Evolutionary conservation across 805 yeast species (phyloP), one percentile per base, ranked within the genome.

Genomic region (Candida chilensis): DNA sequence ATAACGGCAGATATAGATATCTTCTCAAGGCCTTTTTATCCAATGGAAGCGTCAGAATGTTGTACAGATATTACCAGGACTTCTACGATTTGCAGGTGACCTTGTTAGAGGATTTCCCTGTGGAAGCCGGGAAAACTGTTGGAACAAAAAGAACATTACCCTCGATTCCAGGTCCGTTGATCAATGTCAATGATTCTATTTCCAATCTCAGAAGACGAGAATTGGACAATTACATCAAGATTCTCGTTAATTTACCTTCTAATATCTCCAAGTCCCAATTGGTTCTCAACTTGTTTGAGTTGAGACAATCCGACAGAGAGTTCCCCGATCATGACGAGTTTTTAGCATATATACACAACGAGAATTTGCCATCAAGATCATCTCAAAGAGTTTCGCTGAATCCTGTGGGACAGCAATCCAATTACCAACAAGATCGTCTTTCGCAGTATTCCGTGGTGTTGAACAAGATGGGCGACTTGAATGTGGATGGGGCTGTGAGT

Each of bases 121-220:
- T 70, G 36, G 98, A 90, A 54, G 95, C 96, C 6, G 96, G 96
- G 10, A 77, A 85, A 41, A 78, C 75, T 27, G 79, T 77, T 32
- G 82, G 82, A 53, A 65, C 74, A 17, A 74, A 76, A 31, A 74
- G 98, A 39, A 78, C 82, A 18, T 66, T 92, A 34, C 98, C 98
- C 5, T 86, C 79, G 40, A 88, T 92, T 46, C 97, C 98, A 0
- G 98, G 97, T 1, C 99, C 98, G 3, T 67, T 90, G 28, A 80
- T 94, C 22, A 83, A 81, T 45, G 95, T 92, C 32, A 86, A 86
- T 37, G 96, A 90, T 39, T 60, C 64, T 34, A 58, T 73, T 30
- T 67, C 74, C 31, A 72, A 69, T 39, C 61, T 68, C 40, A 57
- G 79, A 41, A 49, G 74, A 38, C 67, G 65, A 34, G 74, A 71